Percentiles rank a stretch among this genome's conserved stretches.
Evolutionary conservation across 257 asterid genomes (phyloP).

Genomic region (Thymus mandschuricus): DNA sequence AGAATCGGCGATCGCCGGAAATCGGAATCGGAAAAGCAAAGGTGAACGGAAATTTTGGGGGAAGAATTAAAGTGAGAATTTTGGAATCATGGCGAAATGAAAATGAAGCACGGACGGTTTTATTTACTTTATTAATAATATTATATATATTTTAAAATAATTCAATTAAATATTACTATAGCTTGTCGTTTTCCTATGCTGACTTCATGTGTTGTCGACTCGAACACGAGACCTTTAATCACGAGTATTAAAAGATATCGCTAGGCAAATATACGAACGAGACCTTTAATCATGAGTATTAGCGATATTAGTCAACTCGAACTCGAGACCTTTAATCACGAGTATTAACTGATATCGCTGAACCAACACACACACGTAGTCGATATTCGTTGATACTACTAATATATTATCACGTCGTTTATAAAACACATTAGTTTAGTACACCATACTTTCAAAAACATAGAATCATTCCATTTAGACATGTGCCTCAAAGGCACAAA

Average conservation of each 20-base stretch:
- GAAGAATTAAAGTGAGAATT: slow-evolving; percentile 30
- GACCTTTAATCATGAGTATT: no score
- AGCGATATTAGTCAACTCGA: no score
- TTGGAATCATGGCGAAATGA: slow-evolving; percentile 21
- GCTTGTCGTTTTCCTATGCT: slow-evolving; percentile 21
- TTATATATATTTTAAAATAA: not conserved
- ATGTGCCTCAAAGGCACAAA: not conserved
- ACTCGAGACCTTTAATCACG: no score
- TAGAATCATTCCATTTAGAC: not conserved
- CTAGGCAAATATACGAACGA: no score
- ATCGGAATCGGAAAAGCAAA: not conserved
- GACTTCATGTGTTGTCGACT: slow-evolving; percentile 17
- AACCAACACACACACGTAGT: no score
- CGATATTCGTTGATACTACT: no score
- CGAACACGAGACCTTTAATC: no score
- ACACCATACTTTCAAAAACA: not conserved
- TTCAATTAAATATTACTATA: not conserved
- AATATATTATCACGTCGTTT: no score
- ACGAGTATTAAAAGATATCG: no score
- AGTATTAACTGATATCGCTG: no score
- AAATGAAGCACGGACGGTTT: slow-evolving; percentile 19
- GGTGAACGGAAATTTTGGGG: not conserved
- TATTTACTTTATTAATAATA: not conserved
- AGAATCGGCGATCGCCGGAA: slow-evolving; percentile 28
- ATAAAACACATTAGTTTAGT: no score